Percentiles rank a stretch among this genome's conserved stretches.
These are phyloP conservation scores for Tuber aestivum DNA, from an alignment of 495 filamentous ascomycete species.

Conservation along the genomic window DNA sequence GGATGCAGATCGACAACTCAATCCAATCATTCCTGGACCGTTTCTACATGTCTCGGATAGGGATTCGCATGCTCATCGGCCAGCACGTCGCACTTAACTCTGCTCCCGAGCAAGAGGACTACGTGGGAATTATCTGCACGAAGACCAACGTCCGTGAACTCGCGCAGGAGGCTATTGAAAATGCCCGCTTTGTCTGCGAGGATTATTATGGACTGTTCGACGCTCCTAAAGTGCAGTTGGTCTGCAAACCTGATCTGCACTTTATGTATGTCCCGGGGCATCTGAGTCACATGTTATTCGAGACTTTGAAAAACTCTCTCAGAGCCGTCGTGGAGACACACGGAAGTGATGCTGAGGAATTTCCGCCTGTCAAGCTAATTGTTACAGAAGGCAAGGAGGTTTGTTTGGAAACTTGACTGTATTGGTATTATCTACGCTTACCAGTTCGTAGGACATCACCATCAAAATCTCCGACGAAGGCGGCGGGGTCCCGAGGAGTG, in stretches of 20 bases:
- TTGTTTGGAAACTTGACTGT: constrained; percentile 5
- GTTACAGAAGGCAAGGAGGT: constrained; percentile 88
- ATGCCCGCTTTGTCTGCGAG: constrained; percentile 95
- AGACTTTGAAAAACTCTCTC: constrained; percentile 96
- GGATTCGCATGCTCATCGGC: constrained; percentile 97
- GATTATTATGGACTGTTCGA: constrained; percentile 98
- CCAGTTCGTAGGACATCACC: constrained; percentile 65
- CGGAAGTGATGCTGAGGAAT: constrained; percentile 88
- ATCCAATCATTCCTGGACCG: constrained; percentile 96
- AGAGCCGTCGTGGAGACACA: constrained; percentile 95
- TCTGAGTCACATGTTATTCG: constrained; percentile 97
- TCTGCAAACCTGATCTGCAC: constrained; percentile 84
- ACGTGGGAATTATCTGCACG: constrained; percentile 98
- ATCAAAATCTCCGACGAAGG: constrained; percentile 97
- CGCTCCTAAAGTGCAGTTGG: constrained; percentile 90
- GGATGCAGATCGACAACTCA: constrained; percentile 95
- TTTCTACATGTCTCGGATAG: constrained; percentile 99
- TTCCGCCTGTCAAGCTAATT: constrained; percentile 93
- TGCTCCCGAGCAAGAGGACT: constrained; percentile 79
- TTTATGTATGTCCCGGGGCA: constrained; percentile 99
- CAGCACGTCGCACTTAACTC: constrained; percentile 96
- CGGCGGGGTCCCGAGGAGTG: constrained; percentile 82
- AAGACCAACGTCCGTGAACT: constrained; percentile 96
- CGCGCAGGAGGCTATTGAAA: constrained; percentile 94
- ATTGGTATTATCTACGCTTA: constrained; percentile 15